Base-by-base conservation (phyloP, 768 basidiomycete species). In the Cubamyces lactineus region DNA sequence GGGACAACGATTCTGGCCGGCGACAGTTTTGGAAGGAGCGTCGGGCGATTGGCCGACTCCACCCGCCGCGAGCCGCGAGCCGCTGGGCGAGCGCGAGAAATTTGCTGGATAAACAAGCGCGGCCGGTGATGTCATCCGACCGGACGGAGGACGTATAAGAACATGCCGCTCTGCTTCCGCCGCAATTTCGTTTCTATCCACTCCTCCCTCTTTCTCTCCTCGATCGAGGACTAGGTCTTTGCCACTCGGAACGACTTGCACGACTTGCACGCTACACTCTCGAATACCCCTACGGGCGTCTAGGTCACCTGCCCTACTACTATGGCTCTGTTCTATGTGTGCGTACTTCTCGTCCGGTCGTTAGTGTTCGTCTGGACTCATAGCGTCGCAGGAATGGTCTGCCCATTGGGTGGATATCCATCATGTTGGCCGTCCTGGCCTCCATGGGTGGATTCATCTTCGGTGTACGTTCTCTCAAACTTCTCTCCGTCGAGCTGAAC, bases 371-470 rank as follows among this genome's bases (percentile, higher is more conserved):
- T 21, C 56, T 28, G 6, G 9, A 41, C 59, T 65, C 48, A 50
- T 19, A n/a, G 21, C 13, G 1, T 7, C 59, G 19, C 61, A 86
- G 86, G 61, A 77, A 82, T 70, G 86, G 83, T 62, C 77, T 85
- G 65, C 86, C 86, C 67, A 82, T 88, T 55, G 86, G 86, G 57
- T 78, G 75, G 72, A 80, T 83, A 42, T 81, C 88, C 59, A 82
- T 91, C 71, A 80, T 84, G 77, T 75, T 89, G 52, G 88, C 88
- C 66, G 68, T 88, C 58, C 71, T 91, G 39, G 86, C 88, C 39
- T 84, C 83, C 53, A 88, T 89, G 80, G 89, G 88, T 59, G 88
- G 89, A 49, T 68, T 70, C 62, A 69, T 70, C 69, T 67, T 66
- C 66, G 61, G 74, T 72, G 65, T 68, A 66, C 46, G 65, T 66